Conservation (phyloP, 2,329 filamentous ascomycete genomes). For the Conoideocrella luteorostrata region DNA sequence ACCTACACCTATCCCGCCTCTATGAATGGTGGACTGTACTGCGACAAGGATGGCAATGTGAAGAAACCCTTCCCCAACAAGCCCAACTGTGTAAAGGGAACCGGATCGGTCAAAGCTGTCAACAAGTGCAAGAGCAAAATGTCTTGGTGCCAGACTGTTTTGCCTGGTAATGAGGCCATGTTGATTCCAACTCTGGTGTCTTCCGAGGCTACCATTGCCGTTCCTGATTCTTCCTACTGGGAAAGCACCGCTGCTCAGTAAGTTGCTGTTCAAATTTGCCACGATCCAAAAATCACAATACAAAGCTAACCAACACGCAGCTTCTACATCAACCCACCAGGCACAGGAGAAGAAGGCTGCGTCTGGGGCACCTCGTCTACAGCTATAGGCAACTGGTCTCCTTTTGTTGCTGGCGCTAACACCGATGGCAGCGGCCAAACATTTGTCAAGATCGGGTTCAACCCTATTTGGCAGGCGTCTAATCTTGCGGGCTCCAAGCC, state of each 20-base stretch:
- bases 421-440: conserved; percentile 58
- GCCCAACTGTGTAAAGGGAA: conserved; percentile 65
- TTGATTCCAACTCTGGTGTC: conserved; percentile 68
- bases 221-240: conserved; percentile 67
- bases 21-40: conserved; percentile 72
- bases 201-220: conserved; percentile 54
- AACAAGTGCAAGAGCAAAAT: conserved; percentile 59
- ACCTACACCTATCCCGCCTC: conserved; percentile 64
- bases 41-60: conserved; percentile 58
- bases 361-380: conserved; percentile 61
- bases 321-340: conserved; percentile 74
- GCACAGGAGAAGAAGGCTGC: conserved; percentile 57
- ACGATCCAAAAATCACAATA: background rate
- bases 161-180: conserved; percentile 77
- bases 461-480: conserved; percentile 62
- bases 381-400: conserved; percentile 68
- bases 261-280: conserved; percentile 35
- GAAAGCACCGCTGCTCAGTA: conserved; percentile 66
- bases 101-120: conserved; percentile 56
- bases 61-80: conserved; percentile 62
- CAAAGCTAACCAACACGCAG: conserved; percentile 36
- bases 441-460: conserved; percentile 71
- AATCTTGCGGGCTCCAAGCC: conserved; percentile 51
- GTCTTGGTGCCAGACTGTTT: conserved; percentile 72
- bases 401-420: conserved; percentile 72